Conservation (phyloP, 441 rosid species). For the Aleurites moluccanus region DNA sequence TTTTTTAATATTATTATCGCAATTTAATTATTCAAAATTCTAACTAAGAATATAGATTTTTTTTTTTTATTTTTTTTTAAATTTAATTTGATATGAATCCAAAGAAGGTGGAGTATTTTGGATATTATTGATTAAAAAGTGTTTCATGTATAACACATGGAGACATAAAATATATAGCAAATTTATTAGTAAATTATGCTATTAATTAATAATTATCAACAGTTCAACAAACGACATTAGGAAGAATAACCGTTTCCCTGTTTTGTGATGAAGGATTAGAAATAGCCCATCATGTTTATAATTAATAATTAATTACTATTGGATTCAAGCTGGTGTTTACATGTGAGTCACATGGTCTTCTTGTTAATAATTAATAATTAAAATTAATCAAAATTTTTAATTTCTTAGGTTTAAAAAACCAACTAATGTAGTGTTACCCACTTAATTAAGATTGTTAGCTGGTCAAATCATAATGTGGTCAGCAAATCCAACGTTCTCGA, state of each 20-base stretch:
- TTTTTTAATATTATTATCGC: too few species aligned
- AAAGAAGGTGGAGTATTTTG: too few species aligned
- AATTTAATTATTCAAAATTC: too few species aligned
- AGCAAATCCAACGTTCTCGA: constrained; percentile 13
- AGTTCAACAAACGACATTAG: not conserved
- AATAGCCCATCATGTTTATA: not conserved
- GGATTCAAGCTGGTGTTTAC: constrained; percentile 2
- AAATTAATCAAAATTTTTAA: too few species aligned
- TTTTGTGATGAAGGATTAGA: too few species aligned
- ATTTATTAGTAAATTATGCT: too few species aligned
- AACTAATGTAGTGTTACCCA: not conserved
- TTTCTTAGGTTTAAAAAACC: not conserved
- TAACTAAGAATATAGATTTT: too few species aligned
- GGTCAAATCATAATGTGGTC: constrained; percentile 13
- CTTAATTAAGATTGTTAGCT: not conserved
- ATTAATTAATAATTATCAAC: not conserved
- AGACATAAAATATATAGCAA: not conserved
- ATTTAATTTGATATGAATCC: too few species aligned
- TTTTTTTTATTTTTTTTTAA: too few species aligned
- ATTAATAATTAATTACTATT: not conserved
- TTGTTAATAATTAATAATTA: not conserved
- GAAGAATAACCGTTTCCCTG: too few species aligned
- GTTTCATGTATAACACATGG: not conserved
- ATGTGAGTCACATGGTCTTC: constrained; percentile 19
- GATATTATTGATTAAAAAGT: too few species aligned